Conservation (phyloP, 1,284 basidiomycete species). For the Phenoliferia sp. region DNA sequence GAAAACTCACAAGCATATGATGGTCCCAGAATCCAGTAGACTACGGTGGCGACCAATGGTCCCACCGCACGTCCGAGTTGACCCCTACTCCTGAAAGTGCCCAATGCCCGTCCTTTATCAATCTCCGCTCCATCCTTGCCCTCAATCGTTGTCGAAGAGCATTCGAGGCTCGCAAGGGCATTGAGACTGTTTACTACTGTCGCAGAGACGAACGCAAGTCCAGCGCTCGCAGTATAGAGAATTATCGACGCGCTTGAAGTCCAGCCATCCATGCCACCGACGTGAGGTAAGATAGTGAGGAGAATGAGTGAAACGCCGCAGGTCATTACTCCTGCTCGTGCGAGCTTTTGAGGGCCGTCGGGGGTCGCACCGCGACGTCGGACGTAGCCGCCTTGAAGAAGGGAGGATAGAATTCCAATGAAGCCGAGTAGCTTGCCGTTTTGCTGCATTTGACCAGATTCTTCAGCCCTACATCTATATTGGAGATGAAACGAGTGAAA, state of each 20-base stretch:
- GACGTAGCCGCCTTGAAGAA: slow-evolving; percentile 86
- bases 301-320: slow-evolving; percentile 65
- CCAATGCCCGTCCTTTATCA: slow-evolving; percentile 76
- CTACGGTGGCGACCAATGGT: slow-evolving; percentile 65
- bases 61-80: slow-evolving; percentile 85
- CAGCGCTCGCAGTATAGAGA: slow-evolving; percentile 68
- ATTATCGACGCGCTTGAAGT: slow-evolving; percentile 49
- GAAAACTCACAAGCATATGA: slow-evolving; percentile 11
- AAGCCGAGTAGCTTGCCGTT: slow-evolving; percentile 76
- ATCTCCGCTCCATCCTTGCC: slow-evolving; percentile 55
- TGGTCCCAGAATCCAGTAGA: slow-evolving; percentile 52
- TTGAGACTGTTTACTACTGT: slow-evolving; percentile 87
- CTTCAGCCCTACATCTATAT: not conserved
- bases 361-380: slow-evolving; percentile 56
- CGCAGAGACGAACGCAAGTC: slow-evolving; percentile 81
- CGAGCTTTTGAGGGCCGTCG: slow-evolving; percentile 70
- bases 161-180: slow-evolving; percentile 72
- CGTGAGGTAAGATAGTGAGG: slow-evolving; percentile 54
- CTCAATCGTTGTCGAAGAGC: not conserved
- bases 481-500: not conserved
- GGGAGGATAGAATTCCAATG: slow-evolving; percentile 78
- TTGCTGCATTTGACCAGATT: slow-evolving; percentile 46
- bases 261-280: slow-evolving; percentile 14
- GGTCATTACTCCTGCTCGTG: slow-evolving; percentile 64
- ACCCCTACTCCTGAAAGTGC: slow-evolving; percentile 76